A percentile compares a stretch with the other conserved stretches of the same genome.
These are phyloP conservation scores for Acmispon strigosus DNA, from an alignment of 306 rosid species.

Conservation along the genomic window DNA sequence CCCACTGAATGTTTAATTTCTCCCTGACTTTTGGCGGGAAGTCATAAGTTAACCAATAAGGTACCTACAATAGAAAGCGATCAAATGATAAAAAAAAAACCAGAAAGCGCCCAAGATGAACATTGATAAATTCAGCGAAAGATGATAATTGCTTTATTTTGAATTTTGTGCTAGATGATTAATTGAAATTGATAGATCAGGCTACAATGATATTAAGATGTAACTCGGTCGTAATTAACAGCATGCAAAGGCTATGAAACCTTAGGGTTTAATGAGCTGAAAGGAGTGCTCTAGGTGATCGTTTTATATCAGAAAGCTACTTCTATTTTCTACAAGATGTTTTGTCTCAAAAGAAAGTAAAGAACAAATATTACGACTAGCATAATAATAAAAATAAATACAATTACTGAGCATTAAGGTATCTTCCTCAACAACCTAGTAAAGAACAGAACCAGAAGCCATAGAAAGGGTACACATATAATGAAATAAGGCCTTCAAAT, in stretches of 20 bases:
- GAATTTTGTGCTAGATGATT: background rate
- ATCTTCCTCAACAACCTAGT: background rate
- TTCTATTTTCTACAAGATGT: background rate
- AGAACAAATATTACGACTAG: background rate
- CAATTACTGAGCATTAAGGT: background rate
- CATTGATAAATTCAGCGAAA: background rate
- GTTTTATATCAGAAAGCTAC: background rate
- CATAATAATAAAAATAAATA: background rate
- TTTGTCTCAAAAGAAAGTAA: background rate
- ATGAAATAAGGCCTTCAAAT: background rate
- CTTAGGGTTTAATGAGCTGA: background rate
- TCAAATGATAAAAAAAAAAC: too few species aligned
- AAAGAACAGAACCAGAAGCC: background rate
- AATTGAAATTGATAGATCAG: background rate
- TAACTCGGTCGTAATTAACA: background rate
- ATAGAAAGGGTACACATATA: background rate
- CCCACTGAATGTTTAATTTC: conserved; percentile 63
- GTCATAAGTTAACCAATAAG: conserved; percentile 87
- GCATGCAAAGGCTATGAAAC: background rate
- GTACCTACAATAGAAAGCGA: conserved; percentile 46
- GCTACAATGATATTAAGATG: background rate
- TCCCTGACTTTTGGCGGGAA: conserved; percentile 80
- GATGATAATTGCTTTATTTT: background rate
- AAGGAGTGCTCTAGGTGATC: too few species aligned
- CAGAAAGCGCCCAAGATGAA: conserved; percentile 20